phyloP scores from a whole-genome alignment of 306 rosid genomes.

The Cucumis cinereus region DNA sequence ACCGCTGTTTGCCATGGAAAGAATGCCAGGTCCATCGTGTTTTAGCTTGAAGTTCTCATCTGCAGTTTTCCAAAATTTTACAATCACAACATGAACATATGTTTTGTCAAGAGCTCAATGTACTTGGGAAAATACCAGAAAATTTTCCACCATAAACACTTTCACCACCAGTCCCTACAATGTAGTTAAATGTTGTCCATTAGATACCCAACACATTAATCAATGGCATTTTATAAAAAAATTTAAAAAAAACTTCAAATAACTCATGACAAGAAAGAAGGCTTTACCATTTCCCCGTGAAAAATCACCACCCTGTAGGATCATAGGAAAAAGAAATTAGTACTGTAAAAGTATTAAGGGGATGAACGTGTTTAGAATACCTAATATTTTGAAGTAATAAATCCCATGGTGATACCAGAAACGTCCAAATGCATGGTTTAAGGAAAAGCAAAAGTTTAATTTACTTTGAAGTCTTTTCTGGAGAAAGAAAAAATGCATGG shows the following conservation, averaged over 20 bases:
- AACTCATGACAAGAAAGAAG: slow-evolving; percentile 13
- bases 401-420: not conserved
- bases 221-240: not conserved
- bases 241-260: not conserved
- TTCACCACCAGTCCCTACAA: slow-evolving; percentile 96
- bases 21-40: slow-evolving; percentile 83
- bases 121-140: slow-evolving; percentile 43
- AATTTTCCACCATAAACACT: slow-evolving; percentile 94
- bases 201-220: slow-evolving; percentile 19
- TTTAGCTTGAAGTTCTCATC: slow-evolving; percentile 73
- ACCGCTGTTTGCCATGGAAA: slow-evolving; percentile 96
- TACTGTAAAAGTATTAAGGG: slow-evolving; percentile 1
- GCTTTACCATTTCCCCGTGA: slow-evolving; percentile 77
- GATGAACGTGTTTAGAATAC: not conserved
- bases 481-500: not conserved
- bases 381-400: not conserved
- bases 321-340: slow-evolving; percentile 9
- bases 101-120: slow-evolving; percentile 6
- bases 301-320: slow-evolving; percentile 91
- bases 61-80: slow-evolving; percentile 23
- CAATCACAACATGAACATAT: slow-evolving; percentile 2
- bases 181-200: slow-evolving; percentile 30
- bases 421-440: not conserved
- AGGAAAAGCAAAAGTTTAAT: not conserved
- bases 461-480: not conserved